Evolutionary conservation across 1,284 basidiomycete species (phyloP), one percentile per base, ranked within the genome.

Genomic region (Apiotrichum gamsii): DNA sequence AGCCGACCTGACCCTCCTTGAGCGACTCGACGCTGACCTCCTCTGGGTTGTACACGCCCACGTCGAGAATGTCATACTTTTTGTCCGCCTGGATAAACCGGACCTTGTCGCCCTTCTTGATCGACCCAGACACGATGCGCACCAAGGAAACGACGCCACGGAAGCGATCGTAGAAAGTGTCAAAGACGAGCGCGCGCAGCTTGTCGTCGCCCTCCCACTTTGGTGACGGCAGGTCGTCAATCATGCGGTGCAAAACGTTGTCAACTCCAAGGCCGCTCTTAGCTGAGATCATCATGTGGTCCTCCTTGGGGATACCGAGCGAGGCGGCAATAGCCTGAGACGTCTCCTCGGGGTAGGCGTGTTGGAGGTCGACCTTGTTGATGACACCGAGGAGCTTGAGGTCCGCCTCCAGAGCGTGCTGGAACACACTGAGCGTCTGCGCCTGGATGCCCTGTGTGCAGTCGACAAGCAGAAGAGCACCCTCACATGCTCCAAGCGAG

Each of bases 361-460:
- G 85, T 19, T 87, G 86, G 38, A 95, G 77, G 70, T 95, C 90
- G 64, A 94, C 88, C 80, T 98, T 98, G 76, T 97, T 98, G 41
- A 97, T 76, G 16, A 96, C 86, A 3, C 94, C 90, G 33, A 98
- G 85, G 45, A 98, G 86, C 30, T 78, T 83, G 18, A 97, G 74
- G 1, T 86, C 83, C 39, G 84, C 79, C 64, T 91, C 87, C 60
- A 79, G 78, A 1, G 93, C 93, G 44, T 87, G 81, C 59, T 94
- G 87, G 61, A 87, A 94, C 5, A 98, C 95, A 0, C 90, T 94
- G 47, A 99, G 84, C 5, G 93, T 90, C 72, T 99, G 95, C 0
- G 95, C 94, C 72, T 99, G 95, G 5, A 99, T 84, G 13, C 94
- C 94, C 76, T 97, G 74, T 36, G 90, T 91, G 13, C 93, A 90